phyloP scores from a whole-genome alignment of 768 basidiomycete genomes.

The Lactarius hengduanensis region DNA sequence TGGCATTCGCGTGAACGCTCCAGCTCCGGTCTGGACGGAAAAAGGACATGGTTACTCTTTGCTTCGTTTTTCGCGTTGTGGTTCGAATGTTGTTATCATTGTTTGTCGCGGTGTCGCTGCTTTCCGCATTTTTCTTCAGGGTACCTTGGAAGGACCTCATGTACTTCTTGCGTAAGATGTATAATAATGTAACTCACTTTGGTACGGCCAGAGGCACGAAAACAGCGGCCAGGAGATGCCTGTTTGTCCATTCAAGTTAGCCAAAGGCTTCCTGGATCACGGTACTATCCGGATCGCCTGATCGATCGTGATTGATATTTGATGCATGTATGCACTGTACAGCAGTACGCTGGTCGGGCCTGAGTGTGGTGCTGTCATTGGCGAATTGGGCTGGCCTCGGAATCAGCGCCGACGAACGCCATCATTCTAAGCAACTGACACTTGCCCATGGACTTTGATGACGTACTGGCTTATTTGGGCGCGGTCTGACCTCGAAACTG shows the following conservation, averaged over 20 bases:
- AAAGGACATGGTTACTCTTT: not conserved
- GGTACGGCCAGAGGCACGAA: not conserved
- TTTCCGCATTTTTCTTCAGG: not conserved
- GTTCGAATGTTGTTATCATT: not conserved
- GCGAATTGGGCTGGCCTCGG: no score
- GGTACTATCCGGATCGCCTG: not conserved
- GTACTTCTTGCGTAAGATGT: not conserved
- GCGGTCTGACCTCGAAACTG: no score
- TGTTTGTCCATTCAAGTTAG: not conserved
- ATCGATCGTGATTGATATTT: no score
- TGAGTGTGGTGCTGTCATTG: no score
- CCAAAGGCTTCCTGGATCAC: not conserved
- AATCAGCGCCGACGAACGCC: no score
- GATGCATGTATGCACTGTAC: no score
- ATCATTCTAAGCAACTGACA: no score
- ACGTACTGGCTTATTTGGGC: no score
- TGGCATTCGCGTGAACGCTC: not conserved
- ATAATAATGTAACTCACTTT: not conserved
- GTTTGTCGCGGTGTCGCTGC: not conserved
- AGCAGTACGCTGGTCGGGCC: no score
- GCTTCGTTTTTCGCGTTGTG: not conserved
- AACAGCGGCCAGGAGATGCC: not conserved
- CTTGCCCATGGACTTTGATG: no score
- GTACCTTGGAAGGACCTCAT: not conserved
- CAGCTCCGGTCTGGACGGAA: not conserved